These are phyloP conservation scores for Kodamaea laetipori DNA, from an alignment of 805 yeast species.

Conservation along the genomic window DNA sequence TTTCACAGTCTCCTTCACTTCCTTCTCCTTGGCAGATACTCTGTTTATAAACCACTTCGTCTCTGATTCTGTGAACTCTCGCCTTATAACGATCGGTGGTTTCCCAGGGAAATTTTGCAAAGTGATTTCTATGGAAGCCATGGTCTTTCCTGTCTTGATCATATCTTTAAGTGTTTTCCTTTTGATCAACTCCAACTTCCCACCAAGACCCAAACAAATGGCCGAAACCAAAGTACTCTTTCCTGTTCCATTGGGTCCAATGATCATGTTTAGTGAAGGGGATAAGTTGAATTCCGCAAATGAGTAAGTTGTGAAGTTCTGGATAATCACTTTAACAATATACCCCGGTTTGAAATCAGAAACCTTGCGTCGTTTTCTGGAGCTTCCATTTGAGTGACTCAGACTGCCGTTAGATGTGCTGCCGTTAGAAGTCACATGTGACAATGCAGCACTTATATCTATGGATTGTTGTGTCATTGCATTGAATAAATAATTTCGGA, in stretches of 20 bases:
- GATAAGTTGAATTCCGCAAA: slow-evolving; percentile 73
- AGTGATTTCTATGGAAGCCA: slow-evolving; percentile 52
- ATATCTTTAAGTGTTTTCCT: slow-evolving; percentile 66
- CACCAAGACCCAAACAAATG: slow-evolving; percentile 84
- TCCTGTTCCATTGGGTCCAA: slow-evolving; percentile 97
- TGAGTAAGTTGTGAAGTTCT: slow-evolving; percentile 69
- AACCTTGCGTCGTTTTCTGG: slow-evolving; percentile 13
- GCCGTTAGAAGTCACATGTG: slow-evolving; percentile 6
- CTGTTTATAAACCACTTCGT: slow-evolving; percentile 58
- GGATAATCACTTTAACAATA: slow-evolving; percentile 52
- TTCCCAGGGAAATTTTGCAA: slow-evolving; percentile 42
- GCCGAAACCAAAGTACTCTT: slow-evolving; percentile 93
- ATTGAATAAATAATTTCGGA: not conserved
- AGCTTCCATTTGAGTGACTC: not conserved
- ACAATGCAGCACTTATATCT: slow-evolving; percentile 7
- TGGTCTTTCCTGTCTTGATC: slow-evolving; percentile 64
- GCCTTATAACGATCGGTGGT: slow-evolving; percentile 40
- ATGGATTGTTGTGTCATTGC: slow-evolving; percentile 3
- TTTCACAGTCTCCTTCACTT: slow-evolving; percentile 47
- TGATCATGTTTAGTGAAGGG: slow-evolving; percentile 84
- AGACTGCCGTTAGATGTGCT: not conserved
- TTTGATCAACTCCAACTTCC: slow-evolving; percentile 72
- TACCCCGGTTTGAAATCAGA: slow-evolving; percentile 43
- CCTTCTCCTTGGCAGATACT: slow-evolving; percentile 39
- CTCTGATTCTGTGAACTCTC: slow-evolving; percentile 49